Evolutionary conservation across 2,329 filamentous ascomycete genomes (phyloP), one percentile per base, ranked within the genome.

Genomic region (Chrysoporthe puriensis): DNA sequence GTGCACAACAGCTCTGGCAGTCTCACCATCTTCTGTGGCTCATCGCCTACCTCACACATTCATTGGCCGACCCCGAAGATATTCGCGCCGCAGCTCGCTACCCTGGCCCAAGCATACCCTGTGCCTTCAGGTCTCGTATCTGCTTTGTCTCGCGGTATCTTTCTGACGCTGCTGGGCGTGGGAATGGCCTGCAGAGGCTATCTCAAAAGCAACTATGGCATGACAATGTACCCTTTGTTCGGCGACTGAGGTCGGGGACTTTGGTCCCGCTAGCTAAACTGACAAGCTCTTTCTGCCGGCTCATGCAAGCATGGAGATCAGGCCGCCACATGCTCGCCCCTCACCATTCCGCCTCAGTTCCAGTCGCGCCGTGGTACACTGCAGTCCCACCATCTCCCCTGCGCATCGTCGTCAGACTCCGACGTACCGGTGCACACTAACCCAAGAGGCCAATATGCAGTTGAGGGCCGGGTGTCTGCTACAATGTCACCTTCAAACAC

Each of bases 21-120:
- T 69, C 64, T 66, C 67, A 69, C 67, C 62, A 43, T 63, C 48
- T 50, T 34, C 62, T 69, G 68, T 69, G 68, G 62, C 44, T 56
- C 65, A 6, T 69, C 68, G 68, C 65, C 64, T 69, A 69, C 65
- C 40, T 59, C 48, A 59, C 16, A 48, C 61, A 50, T 18, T 46
- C 56, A 69, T 69, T 69, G 68, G 68, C 56, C 36, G 44, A 34
- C 48, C 14, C 4, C 26, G 46, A 36, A 56, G 62, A 58, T 65
- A 64, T 62, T 18, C 52, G 65, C 65, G 58, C 57, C 68, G 65
- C 65, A 50, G 26, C 59, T 61, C 40, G 57, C 54, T 46, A 57
- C 18, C 54, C 32, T 42, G 50, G 40, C n/a, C 54, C 26, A 64
- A 46, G 13, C 40, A 64, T 26, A 4, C 7, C 11, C 50, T 63